Conservation (phyloP, 495 filamentous ascomycete species). For the Xylaria venustula region DNA sequence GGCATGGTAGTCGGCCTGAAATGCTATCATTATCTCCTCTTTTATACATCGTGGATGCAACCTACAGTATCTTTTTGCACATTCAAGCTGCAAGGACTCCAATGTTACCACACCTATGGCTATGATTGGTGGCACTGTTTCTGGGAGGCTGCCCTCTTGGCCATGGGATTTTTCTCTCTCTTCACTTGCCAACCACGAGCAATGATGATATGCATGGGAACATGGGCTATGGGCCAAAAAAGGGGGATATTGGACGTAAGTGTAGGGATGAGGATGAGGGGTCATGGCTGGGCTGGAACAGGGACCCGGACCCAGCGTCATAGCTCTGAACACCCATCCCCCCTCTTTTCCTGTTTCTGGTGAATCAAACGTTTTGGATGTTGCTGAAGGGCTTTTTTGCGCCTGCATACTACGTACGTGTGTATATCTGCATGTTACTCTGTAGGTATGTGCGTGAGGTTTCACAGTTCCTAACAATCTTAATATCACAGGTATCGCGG, state of each 20-base stretch:
- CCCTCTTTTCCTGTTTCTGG: not conserved
- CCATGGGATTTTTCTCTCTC: not conserved
- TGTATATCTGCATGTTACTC: no score
- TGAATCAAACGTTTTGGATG: not conserved
- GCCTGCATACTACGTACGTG: no score
- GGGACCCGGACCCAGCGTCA: not conserved
- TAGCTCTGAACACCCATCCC: not conserved
- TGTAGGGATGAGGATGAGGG: not conserved
- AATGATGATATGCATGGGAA: slow-evolving; percentile 12
- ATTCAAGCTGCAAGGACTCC: not conserved
- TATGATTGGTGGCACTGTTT: slow-evolving; percentile 4
- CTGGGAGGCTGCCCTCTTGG: not conserved
- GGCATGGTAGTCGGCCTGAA: no score
- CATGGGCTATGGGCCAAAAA: not conserved
- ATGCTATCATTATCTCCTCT: not conserved
- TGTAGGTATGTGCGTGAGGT: not conserved
- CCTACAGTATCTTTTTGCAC: not conserved
- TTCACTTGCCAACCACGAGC: not conserved
- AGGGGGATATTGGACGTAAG: not conserved
- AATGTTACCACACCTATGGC: slow-evolving; percentile 4
- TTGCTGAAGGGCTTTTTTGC: not conserved
- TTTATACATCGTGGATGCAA: not conserved
- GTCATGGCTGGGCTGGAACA: not conserved
- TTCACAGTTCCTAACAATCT: no score
- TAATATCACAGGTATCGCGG: no score